A percentile compares a stretch with the other conserved stretches of the same genome.
Conservation (phyloP, 768 basidiomycete species). For the Amanita muscaria region DNA sequence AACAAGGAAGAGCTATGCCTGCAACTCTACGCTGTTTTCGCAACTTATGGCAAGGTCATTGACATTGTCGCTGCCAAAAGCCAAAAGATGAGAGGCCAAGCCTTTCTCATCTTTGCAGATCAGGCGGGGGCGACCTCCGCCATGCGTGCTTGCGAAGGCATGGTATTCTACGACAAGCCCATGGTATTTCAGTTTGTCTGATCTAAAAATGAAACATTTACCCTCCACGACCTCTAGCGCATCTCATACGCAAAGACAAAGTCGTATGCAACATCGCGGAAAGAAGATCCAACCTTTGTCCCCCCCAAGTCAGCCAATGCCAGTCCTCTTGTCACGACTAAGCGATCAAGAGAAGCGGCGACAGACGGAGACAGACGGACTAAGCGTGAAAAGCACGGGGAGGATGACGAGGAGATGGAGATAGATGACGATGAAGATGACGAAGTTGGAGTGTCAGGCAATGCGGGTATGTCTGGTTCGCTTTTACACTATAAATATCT, state of each 20-base stretch:
- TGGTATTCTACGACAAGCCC: conserved; percentile 88
- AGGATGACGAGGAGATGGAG: conserved; percentile 89
- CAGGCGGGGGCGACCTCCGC: conserved; percentile 86
- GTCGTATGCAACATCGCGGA: conserved; percentile 74
- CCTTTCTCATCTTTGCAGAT: conserved; percentile 93
- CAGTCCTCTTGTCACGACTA: conserved; percentile 40
- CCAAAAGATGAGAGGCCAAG: conserved; percentile 84
- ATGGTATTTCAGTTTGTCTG: conserved; percentile 50
- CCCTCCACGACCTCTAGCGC: conserved; percentile 38
- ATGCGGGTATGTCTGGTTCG: conserved; percentile 16
- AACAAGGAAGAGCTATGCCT: conserved; percentile 82
- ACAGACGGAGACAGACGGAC: conserved; percentile 43
- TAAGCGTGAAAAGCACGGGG: conserved; percentile 68
- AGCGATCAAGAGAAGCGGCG: conserved; percentile 61
- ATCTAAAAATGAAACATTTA: conserved; percentile 2
- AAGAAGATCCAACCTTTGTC: conserved; percentile 76
- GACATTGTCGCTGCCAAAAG: conserved; percentile 88
- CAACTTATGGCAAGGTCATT: conserved; percentile 87
- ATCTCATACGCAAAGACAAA: conserved; percentile 88
- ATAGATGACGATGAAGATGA: conserved; percentile 83
- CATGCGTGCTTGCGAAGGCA: conserved; percentile 87
- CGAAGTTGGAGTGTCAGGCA: conserved; percentile 35
- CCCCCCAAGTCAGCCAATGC: conserved; percentile 61
- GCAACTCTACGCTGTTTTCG: conserved; percentile 84
- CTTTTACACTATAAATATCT: conserved; percentile 20